phyloP scores from a whole-genome alignment of 2,329 filamentous ascomycete genomes.

The Tolypocladium pustulatum region DNA sequence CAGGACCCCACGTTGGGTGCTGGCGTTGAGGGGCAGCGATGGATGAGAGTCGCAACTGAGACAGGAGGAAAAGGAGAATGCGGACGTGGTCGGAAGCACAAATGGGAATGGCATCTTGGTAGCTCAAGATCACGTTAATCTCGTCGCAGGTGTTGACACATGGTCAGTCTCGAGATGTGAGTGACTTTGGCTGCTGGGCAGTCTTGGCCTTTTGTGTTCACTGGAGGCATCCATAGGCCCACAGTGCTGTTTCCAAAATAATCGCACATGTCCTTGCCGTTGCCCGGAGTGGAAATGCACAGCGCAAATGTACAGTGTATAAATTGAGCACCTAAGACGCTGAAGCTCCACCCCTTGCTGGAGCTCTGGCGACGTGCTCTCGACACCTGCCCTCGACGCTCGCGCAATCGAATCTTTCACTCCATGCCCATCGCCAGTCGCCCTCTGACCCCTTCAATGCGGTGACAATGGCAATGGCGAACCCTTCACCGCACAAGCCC shows the following conservation, averaged over 20 bases:
- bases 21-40: constrained; percentile 72
- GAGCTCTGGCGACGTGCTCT: not conserved
- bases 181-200: not conserved
- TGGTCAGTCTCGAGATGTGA: not conserved
- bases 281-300: too few relatives aligned
- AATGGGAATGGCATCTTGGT: constrained; percentile 82
- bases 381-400: not conserved
- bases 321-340: not conserved
- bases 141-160: not conserved
- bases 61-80: constrained; percentile 68
- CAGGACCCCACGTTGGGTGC: constrained; percentile 74
- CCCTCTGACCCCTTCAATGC: constrained; percentile 4
- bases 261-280: not conserved
- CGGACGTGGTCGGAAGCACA: constrained; percentile 77
- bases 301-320: not conserved
- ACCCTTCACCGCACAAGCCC: constrained; percentile 47
- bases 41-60: constrained; percentile 78
- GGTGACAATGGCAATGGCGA: constrained; percentile 34
- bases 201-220: not conserved
- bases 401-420: not conserved
- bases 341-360: not conserved
- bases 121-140: not conserved
- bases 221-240: not conserved
- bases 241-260: not conserved
- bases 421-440: not conserved